Evolutionary conservation across 495 filamentous ascomycete genomes (phyloP).

Genomic region (Parmelia sp.): DNA sequence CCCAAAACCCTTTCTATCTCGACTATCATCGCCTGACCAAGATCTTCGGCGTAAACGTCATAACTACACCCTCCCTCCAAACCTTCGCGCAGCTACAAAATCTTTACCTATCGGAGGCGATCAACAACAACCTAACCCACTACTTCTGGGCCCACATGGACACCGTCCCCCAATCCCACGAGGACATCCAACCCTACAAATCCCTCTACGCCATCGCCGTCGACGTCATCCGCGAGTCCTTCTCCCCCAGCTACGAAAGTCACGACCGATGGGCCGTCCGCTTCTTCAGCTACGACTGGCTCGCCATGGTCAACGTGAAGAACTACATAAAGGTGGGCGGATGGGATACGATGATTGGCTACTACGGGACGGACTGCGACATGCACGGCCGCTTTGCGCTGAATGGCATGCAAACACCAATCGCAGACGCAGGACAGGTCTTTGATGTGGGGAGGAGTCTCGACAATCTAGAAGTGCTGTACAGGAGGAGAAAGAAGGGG

Average conservation of each 20-base stretch:
- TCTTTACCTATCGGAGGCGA: conserved; percentile 47
- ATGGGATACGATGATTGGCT: conserved; percentile 56
- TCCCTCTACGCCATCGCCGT: conserved; percentile 48
- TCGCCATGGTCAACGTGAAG: conserved; percentile 51
- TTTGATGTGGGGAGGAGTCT: conserved; percentile 22
- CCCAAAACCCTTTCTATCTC: conserved; percentile 58
- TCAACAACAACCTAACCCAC: conserved; percentile 42
- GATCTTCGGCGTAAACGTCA: conserved; percentile 49
- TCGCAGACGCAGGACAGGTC: conserved; percentile 21
- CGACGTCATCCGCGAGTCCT: conserved; percentile 34
- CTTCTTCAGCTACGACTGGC: conserved; percentile 55
- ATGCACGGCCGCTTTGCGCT: conserved; percentile 49
- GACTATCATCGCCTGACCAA: conserved; percentile 47
- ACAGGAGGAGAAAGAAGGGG: conserved; percentile 19
- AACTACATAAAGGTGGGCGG: conserved; percentile 47
- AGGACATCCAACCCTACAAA: conserved; percentile 39
- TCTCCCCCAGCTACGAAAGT: conserved; percentile 16
- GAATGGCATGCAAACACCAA: conserved; percentile 32
- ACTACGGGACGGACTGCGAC: conserved; percentile 57
- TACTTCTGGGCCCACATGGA: conserved; percentile 62
- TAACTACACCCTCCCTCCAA: conserved; percentile 52
- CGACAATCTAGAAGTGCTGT: conserved; percentile 23
- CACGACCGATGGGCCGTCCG: conserved; percentile 42
- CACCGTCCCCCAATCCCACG: conserved; percentile 46
- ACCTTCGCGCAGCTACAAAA: conserved; percentile 60